phyloP scores from a whole-genome alignment of 2,329 filamentous ascomycete genomes.

The Fusarium globosum region DNA sequence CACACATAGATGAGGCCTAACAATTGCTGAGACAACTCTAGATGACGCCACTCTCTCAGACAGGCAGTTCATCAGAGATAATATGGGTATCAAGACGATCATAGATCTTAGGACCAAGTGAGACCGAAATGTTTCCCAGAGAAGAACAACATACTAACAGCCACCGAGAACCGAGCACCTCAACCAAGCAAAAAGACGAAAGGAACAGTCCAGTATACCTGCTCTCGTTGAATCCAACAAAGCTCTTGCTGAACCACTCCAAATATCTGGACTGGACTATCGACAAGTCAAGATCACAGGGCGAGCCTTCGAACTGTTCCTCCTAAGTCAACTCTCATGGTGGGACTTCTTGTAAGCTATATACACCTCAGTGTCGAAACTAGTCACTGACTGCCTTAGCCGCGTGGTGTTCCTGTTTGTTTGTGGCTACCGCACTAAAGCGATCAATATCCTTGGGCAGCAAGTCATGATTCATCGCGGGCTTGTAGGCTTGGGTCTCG shows the following conservation, averaged over 20 bases:
- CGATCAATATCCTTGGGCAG: slow-evolving; percentile 74
- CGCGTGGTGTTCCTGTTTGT: slow-evolving; percentile 70
- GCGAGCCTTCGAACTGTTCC: slow-evolving; percentile 72
- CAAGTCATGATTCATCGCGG: slow-evolving; percentile 80
- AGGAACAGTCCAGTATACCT: slow-evolving; percentile 57
- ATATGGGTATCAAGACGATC: slow-evolving; percentile 75
- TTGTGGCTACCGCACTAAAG: slow-evolving; percentile 74
- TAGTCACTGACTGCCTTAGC: slow-evolving; percentile 33
- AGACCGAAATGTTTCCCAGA: slow-evolving; percentile 14
- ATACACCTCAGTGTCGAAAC: neutral
- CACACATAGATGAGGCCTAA: neutral
- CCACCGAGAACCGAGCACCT: slow-evolving; percentile 74
- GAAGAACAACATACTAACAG: slow-evolving; percentile 7
- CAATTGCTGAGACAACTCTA: slow-evolving; percentile 40
- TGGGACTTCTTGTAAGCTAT: slow-evolving; percentile 67
- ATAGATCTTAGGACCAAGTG: slow-evolving; percentile 84
- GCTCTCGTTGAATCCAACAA: slow-evolving; percentile 56
- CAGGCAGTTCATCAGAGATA: slow-evolving; percentile 65
- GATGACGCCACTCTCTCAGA: slow-evolving; percentile 79
- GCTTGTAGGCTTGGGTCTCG: slow-evolving; percentile 74
- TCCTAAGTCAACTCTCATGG: slow-evolving; percentile 77
- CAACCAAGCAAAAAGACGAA: slow-evolving; percentile 72
- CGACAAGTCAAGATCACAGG: slow-evolving; percentile 80
- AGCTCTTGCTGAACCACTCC: slow-evolving; percentile 64
- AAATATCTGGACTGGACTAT: slow-evolving; percentile 73